Evolutionary conservation across 805 yeast genomes (phyloP).

Genomic region (Metschnikowia reukaufii): DNA sequence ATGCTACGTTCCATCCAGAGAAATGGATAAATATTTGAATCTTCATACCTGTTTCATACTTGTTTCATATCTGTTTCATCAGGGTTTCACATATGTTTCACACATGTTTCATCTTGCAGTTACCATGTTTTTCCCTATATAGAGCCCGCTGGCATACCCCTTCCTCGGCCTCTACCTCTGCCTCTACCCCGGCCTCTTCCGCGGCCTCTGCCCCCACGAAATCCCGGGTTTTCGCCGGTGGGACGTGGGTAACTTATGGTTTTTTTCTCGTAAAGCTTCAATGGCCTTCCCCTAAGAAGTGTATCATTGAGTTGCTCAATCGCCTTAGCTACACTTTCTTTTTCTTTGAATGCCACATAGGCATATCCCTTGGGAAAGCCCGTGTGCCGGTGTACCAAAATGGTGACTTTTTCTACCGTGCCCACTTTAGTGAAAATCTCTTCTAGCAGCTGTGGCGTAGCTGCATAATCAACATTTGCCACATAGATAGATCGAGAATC

Average conservation of each 20-base stretch:
- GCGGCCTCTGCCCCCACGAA: slow-evolving; percentile 42
- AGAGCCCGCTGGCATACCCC: too few relatives aligned
- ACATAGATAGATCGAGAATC: slow-evolving; percentile 57
- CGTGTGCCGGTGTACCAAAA: slow-evolving; percentile 45
- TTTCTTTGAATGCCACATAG: slow-evolving; percentile 54
- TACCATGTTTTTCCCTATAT: too few relatives aligned
- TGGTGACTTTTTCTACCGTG: slow-evolving; percentile 50
- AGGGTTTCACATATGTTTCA: not conserved
- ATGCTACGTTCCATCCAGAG: not conserved
- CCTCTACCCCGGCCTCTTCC: slow-evolving; percentile 24
- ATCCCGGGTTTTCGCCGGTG: not conserved
- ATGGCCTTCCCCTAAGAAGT: slow-evolving; percentile 45
- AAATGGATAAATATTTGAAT: too few relatives aligned
- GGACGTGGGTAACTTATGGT: slow-evolving; percentile 36
- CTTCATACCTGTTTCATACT: not conserved
- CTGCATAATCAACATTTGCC: slow-evolving; percentile 48
- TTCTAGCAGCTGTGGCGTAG: slow-evolving; percentile 54
- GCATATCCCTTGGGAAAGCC: slow-evolving; percentile 61
- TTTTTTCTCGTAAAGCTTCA: slow-evolving; percentile 51
- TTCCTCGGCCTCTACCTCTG: slow-evolving; percentile 25
- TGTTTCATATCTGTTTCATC: not conserved
- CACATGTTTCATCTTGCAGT: too few relatives aligned
- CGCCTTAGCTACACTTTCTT: slow-evolving; percentile 47
- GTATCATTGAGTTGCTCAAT: slow-evolving; percentile 41
- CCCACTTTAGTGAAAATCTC: slow-evolving; percentile 47